Percentiles rank a stretch among this genome's conserved stretches.
phyloP scores from a whole-genome alignment of 805 yeast species.

The Kodamaea laetipori region DNA sequence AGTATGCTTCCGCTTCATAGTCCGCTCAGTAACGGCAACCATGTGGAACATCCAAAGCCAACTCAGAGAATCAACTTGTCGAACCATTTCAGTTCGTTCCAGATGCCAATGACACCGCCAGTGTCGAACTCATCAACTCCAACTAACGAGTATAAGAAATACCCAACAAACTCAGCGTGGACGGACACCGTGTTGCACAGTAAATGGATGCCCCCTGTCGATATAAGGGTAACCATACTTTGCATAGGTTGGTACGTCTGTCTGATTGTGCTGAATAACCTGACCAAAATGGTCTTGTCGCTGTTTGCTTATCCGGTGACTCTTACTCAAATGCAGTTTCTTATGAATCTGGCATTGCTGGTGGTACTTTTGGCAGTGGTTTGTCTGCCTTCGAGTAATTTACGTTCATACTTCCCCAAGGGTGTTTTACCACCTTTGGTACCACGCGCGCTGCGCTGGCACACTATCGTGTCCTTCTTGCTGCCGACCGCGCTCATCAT shows the following conservation, averaged over 20 bases:
- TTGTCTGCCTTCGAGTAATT: slow-evolving; percentile 23
- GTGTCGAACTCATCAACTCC: slow-evolving; percentile 36
- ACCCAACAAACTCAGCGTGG: neutral
- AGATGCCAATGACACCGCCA: slow-evolving; percentile 38
- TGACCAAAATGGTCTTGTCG: slow-evolving; percentile 74
- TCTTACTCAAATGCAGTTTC: slow-evolving; percentile 83
- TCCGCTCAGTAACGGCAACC: slow-evolving; percentile 4
- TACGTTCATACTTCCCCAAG: slow-evolving; percentile 38
- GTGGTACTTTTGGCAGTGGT: slow-evolving; percentile 42
- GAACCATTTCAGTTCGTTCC: slow-evolving; percentile 21
- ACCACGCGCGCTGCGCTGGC: slow-evolving; percentile 19
- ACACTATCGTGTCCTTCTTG: slow-evolving; percentile 40
- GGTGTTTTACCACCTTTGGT: slow-evolving; percentile 49
- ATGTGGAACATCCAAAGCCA: slow-evolving; percentile 23
- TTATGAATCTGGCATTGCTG: slow-evolving; percentile 68
- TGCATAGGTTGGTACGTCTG: slow-evolving; percentile 80
- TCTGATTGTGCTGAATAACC: slow-evolving; percentile 78
- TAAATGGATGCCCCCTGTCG: slow-evolving; percentile 26
- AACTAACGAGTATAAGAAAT: slow-evolving; percentile 21
- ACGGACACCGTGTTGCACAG: neutral
- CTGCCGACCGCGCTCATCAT: slow-evolving; percentile 56
- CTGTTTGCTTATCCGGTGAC: slow-evolving; percentile 81
- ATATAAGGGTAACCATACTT: slow-evolving; percentile 33
- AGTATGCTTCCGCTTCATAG: neutral
- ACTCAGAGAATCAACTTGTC: slow-evolving; percentile 16